These are phyloP conservation scores for Fusarium tanahbumbuense DNA, from an alignment of 2,329 filamentous ascomycete genomes.

Conservation along the genomic window DNA sequence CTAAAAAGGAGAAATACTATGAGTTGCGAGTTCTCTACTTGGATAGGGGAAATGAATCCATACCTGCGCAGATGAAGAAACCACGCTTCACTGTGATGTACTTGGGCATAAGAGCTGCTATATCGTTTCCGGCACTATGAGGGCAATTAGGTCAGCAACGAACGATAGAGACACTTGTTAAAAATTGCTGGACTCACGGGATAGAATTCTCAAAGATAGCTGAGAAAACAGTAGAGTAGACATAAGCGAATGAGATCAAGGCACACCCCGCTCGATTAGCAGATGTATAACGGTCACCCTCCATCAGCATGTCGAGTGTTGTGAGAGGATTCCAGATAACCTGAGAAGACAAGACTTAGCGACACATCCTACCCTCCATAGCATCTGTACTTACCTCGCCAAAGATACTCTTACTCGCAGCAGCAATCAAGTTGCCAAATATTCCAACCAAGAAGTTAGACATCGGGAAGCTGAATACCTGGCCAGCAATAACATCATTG, in stretches of 20 bases:
- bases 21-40: fast-evolving
- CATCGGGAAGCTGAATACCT: slow-evolving; percentile 4
- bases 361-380: fast-evolving
- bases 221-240: background rate
- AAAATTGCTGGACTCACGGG: background rate
- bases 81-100: slow-evolving; percentile 19
- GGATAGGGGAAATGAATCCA: fast-evolving
- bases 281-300: slow-evolving; percentile 5
- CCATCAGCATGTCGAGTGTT: slow-evolving; percentile 3
- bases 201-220: slow-evolving; percentile 21
- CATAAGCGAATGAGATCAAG: slow-evolving; percentile 14
- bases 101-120: slow-evolving; percentile 19
- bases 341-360: too few species aligned
- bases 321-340: too few species aligned
- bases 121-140: slow-evolving; percentile 7
- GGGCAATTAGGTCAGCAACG: background rate
- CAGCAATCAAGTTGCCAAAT: slow-evolving; percentile 9
- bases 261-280: slow-evolving; percentile 8
- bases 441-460: slow-evolving; percentile 13
- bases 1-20: fast-evolving
- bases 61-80: slow-evolving; percentile 19
- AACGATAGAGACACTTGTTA: too few species aligned
- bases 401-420: slow-evolving; percentile 18
- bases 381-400: background rate
- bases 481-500: slow-evolving; percentile 1